phyloP scores from a whole-genome alignment of 371 early-diverging fungal genomes.

The Capniomyces stellatus region DNA sequence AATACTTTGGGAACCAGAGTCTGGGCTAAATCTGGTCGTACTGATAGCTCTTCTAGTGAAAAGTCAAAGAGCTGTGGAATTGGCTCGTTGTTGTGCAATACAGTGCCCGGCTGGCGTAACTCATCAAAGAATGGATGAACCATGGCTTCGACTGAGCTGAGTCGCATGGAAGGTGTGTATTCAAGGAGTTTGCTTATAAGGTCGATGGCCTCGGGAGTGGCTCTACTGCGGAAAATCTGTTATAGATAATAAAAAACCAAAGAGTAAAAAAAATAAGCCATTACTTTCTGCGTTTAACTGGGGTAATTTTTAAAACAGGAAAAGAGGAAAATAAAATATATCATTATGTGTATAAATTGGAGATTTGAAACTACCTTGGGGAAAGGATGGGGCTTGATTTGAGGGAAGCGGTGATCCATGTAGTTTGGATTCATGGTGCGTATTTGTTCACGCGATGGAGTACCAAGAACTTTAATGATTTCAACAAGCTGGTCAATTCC shows the following conservation, averaged over 20 bases:
- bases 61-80: slow-evolving; percentile 87
- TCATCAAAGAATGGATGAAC: slow-evolving; percentile 94
- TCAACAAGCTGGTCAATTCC: slow-evolving; percentile 99
- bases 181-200: slow-evolving; percentile 74
- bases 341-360: too few species aligned
- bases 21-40: slow-evolving; percentile 51
- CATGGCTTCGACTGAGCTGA: slow-evolving; percentile 89
- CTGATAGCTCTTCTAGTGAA: slow-evolving; percentile 50
- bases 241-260: not conserved
- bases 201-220: slow-evolving; percentile 73
- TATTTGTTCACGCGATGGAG: slow-evolving; percentile 92
- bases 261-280: not conserved
- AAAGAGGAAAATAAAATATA: too few species aligned
- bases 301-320: too few species aligned
- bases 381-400: slow-evolving; percentile 87
- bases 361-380: slow-evolving; percentile 4
- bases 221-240: slow-evolving; percentile 64
- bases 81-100: slow-evolving; percentile 53
- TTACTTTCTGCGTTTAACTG: too few species aligned
- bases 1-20: slow-evolving; percentile 48
- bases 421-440: slow-evolving; percentile 88
- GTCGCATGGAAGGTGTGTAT: slow-evolving; percentile 82
- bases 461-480: slow-evolving; percentile 98
- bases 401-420: slow-evolving; percentile 95
- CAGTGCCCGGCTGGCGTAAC: slow-evolving; percentile 66